Percentiles rank a stretch among this genome's conserved stretches.
Conservation (phyloP, 768 basidiomycete species). For the Tubosaeta sp. region DNA sequence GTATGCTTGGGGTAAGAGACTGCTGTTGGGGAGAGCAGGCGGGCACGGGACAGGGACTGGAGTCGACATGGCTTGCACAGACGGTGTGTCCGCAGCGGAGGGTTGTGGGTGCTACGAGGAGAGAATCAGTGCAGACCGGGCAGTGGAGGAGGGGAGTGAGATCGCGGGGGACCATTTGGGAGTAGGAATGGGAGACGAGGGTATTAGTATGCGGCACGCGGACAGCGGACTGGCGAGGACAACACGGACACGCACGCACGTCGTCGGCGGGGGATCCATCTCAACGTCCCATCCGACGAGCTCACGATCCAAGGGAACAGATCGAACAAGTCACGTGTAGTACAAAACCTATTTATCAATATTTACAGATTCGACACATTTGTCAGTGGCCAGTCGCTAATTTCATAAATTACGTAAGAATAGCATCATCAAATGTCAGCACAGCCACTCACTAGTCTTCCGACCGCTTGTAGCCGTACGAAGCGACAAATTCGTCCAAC, state of each 20-base stretch:
- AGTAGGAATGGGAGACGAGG: not conserved
- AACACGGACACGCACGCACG: constrained; percentile 9
- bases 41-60: constrained; percentile 33
- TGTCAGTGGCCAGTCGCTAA: constrained; percentile 27
- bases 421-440: too few relatives aligned
- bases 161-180: constrained; percentile 22
- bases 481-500: constrained; percentile 68
- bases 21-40: constrained; percentile 28
- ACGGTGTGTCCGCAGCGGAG: constrained; percentile 84
- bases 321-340: constrained; percentile 29
- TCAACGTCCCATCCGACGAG: constrained; percentile 19
- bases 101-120: constrained; percentile 45
- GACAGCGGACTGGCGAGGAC: constrained; percentile 9
- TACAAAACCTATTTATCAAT: not conserved
- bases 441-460: constrained; percentile 67
- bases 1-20: constrained; percentile 35
- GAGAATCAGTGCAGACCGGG: constrained; percentile 43
- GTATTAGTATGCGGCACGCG: constrained; percentile 15
- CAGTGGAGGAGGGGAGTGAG: constrained; percentile 47
- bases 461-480: constrained; percentile 74
- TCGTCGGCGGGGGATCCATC: constrained; percentile 26
- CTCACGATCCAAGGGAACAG: constrained; percentile 22
- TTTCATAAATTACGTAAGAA: not conserved
- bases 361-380: constrained; percentile 23
- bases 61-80: constrained; percentile 54